A percentile compares a stretch with the other conserved stretches of the same genome.
Conservation (phyloP, 225 moss, liverwort and hornwort species). For the Pseudisothecium myosuroides region DNA sequence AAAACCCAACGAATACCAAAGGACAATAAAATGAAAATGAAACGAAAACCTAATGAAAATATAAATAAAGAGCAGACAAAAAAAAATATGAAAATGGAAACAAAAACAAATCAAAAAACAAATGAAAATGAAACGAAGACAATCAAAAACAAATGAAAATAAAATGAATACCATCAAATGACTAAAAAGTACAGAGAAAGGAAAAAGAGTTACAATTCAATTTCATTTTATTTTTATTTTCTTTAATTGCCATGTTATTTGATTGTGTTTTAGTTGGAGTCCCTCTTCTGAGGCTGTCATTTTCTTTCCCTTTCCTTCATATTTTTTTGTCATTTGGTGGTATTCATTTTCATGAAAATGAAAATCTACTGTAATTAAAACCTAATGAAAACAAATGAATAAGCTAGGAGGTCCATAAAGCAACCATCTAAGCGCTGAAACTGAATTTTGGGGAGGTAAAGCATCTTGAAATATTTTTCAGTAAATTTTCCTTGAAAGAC, state of each 20-base stretch:
- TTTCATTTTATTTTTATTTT: too few relatives aligned
- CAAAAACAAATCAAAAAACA: background rate
- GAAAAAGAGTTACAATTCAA: background rate
- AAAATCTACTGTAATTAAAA: background rate
- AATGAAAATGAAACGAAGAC: too few relatives aligned
- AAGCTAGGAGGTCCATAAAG: too few relatives aligned
- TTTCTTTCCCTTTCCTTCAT: background rate
- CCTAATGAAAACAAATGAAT: background rate
- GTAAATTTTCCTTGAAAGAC: too few relatives aligned
- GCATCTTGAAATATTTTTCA: too few relatives aligned
- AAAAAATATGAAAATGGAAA: background rate
- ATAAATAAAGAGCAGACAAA: background rate
- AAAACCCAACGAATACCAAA: background rate
- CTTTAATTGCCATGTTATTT: too few relatives aligned
- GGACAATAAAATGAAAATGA: background rate
- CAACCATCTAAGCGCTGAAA: too few relatives aligned
- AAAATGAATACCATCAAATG: background rate
- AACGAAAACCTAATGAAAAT: background rate
- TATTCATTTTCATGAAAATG: background rate
- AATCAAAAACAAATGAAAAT: background rate
- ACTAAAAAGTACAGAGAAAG: background rate
- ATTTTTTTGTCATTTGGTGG: background rate
- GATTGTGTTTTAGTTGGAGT: background rate
- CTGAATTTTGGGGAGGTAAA: too few relatives aligned
- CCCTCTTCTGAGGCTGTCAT: background rate